Evolutionary conservation across 2,329 filamentous ascomycete species (phyloP).

Genomic region (Colletotrichum agaves): DNA sequence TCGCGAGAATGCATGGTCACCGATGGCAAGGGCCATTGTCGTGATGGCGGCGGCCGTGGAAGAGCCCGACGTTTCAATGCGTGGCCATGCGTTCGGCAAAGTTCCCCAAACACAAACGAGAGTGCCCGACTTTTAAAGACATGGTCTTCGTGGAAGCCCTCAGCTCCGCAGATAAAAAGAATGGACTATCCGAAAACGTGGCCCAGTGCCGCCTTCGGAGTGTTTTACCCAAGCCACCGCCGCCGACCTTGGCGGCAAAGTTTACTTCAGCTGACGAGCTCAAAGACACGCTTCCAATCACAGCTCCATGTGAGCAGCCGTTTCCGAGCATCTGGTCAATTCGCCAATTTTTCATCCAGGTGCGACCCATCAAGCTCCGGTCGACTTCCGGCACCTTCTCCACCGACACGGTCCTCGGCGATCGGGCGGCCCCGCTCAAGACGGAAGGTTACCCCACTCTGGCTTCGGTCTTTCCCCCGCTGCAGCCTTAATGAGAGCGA

Average conservation of each 20-base stretch:
- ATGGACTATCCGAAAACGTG: neutral
- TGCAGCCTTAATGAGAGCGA: neutral
- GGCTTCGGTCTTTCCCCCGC: neutral
- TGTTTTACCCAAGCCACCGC: constrained; percentile 12
- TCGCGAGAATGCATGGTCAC: neutral
- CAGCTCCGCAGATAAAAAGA: neutral
- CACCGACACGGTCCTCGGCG: neutral
- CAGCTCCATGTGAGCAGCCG: neutral
- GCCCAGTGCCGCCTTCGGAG: constrained; percentile 16
- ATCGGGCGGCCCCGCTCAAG: neutral
- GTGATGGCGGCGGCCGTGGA: neutral
- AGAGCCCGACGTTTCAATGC: neutral
- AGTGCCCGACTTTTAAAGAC: too few relatives aligned
- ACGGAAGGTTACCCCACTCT: neutral
- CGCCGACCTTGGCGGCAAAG: neutral
- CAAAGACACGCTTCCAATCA: too few relatives aligned
- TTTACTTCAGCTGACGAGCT: neutral
- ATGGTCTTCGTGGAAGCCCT: neutral
- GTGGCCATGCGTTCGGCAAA: too few relatives aligned
- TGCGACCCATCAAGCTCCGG: neutral
- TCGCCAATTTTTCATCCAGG: neutral
- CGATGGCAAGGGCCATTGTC: neutral
- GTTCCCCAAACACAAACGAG: too few relatives aligned
- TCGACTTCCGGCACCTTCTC: neutral
- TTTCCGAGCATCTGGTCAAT: neutral